Evolutionary conservation across 768 basidiomycete species (phyloP).

Genomic region (Xanthoconium purpureum): DNA sequence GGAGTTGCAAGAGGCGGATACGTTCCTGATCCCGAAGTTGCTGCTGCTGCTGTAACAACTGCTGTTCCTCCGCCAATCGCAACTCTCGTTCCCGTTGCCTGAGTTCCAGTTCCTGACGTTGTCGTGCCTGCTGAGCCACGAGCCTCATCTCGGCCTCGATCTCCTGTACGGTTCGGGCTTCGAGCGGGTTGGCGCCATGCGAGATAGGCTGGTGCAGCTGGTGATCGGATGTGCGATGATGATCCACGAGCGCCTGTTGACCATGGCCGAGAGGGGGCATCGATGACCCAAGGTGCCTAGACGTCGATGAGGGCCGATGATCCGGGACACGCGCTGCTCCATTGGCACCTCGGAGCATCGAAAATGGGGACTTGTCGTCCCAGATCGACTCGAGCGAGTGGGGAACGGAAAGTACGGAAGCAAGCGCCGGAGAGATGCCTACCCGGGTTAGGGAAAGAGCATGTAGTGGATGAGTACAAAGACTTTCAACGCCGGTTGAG

Average conservation of each 20-base stretch:
- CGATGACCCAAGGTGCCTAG: conserved; percentile 23
- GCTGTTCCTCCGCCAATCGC: conserved; percentile 32
- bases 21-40: conserved; percentile 43
- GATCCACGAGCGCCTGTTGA: conserved; percentile 34
- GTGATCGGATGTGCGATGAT: conserved; percentile 36
- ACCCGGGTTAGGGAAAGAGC: conserved; percentile 11
- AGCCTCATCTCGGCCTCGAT: conserved; percentile 84
- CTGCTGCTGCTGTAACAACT: conserved; percentile 37
- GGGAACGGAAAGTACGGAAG: conserved; percentile 20
- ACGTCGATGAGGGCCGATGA: conserved; percentile 26
- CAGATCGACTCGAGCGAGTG: conserved; percentile 72
- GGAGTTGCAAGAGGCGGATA: conserved; percentile 41
- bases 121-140: conserved; percentile 46
- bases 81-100: conserved; percentile 47
- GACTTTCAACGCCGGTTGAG: not conserved
- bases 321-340: conserved; percentile 43
- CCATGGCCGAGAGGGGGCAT: conserved; percentile 23
- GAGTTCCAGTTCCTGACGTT: conserved; percentile 41
- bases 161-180: conserved; percentile 69
- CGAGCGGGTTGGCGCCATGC: conserved; percentile 34
- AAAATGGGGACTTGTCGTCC: conserved; percentile 79
- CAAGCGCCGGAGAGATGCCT: conserved; percentile 37
- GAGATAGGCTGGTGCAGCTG: conserved; percentile 35
- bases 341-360: conserved; percentile 56
- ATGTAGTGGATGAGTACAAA: conserved; percentile 10